Evolutionary conservation across 352 stramenopile genomes (phyloP).

Genomic region (Phytophthora megakarya): DNA sequence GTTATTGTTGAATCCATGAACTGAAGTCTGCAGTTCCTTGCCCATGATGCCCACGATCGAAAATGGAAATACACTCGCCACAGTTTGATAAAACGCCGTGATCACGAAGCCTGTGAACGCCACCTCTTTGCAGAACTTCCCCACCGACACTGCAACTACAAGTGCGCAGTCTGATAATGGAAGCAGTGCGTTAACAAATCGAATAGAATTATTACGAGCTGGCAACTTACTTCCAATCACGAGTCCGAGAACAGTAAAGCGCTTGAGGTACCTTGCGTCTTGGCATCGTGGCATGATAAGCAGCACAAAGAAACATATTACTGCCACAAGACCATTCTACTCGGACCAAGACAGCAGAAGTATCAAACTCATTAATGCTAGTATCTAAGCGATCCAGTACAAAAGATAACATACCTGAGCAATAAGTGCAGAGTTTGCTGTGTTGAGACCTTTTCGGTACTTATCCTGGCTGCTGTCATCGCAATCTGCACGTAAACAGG

Average conservation of each 20-base stretch:
- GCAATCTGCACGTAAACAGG: slow-evolving; percentile 37
- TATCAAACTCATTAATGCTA: not conserved
- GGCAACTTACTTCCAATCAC: slow-evolving; percentile 47
- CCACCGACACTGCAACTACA: slow-evolving; percentile 57
- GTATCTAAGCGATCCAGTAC: not conserved
- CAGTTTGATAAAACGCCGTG: slow-evolving; percentile 66
- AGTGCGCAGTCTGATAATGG: slow-evolving; percentile 48
- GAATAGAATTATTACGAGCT: not conserved
- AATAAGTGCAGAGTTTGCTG: slow-evolving; percentile 64
- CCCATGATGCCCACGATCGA: slow-evolving; percentile 81
- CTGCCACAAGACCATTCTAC: slow-evolving; percentile 63
- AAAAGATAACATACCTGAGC: slow-evolving; percentile 33
- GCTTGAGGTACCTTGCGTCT: slow-evolving; percentile 56
- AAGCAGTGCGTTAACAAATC: not conserved
- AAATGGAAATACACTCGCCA: slow-evolving; percentile 75
- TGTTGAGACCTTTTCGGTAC: slow-evolving; percentile 64
- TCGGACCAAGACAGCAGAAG: not conserved
- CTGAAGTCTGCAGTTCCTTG: slow-evolving; percentile 73
- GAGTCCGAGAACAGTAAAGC: slow-evolving; percentile 49
- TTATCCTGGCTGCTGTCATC: slow-evolving; percentile 33
- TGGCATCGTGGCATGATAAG: slow-evolving; percentile 57
- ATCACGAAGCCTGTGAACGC: slow-evolving; percentile 62
- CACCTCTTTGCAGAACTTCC: slow-evolving; percentile 44
- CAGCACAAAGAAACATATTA: slow-evolving; percentile 62
- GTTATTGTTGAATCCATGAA: slow-evolving; percentile 82